Base-by-base conservation (phyloP, 495 filamentous ascomycete species). In the Podospora tetraspora region DNA sequence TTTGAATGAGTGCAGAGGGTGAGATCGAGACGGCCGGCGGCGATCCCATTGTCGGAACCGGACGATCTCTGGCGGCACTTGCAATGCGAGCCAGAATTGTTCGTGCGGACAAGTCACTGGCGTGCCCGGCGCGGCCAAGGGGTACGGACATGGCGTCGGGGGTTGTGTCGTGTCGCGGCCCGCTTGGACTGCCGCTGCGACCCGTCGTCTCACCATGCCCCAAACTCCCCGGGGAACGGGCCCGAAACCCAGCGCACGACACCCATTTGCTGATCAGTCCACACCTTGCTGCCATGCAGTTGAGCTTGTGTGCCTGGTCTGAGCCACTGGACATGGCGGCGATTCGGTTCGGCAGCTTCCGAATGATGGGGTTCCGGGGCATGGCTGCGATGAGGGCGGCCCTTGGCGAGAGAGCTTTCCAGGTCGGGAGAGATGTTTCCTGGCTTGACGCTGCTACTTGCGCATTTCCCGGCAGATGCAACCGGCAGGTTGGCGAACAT, bases 21-120 rank as follows among this genome's bases (percentile, higher is more conserved):
- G 56, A 68, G 72, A 74, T 69, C 68, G 73, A 72, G 70, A 74
- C 73, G 69, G 66, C 32, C 23, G 63, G 64, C n/a, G 68, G 61
- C 64, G 73, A 74, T 74, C 73, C 69, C 66, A 64, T 62, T 64
- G 72, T 71, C 62, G 72, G 69, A 71, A 71, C 70, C 70, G 57
- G 73, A 60, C 66, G 70, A 74, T 74, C 73, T 34, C 27, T 29
- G 34, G 13, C 32, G 27, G 43, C 59, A 59, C 58, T 13, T 22
- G 58, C 57, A 68, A 66, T 68, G 66, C 66, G 56, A 66, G 29
- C 25, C 21, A 57, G 29, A 64, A 25, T 29, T 24, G 23, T 5
- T 23, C 12, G 11, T 60, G 22, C 27, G 10, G 58, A 23, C 23
- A 60, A 11, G 58, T 60, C 58, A 19, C 37, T 16, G 27, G 2